Percentiles rank a stretch among this genome's conserved stretches.
Conservation (phyloP, 2,329 filamentous ascomycete genomes). For the Dactylonectria macrodidyma region DNA sequence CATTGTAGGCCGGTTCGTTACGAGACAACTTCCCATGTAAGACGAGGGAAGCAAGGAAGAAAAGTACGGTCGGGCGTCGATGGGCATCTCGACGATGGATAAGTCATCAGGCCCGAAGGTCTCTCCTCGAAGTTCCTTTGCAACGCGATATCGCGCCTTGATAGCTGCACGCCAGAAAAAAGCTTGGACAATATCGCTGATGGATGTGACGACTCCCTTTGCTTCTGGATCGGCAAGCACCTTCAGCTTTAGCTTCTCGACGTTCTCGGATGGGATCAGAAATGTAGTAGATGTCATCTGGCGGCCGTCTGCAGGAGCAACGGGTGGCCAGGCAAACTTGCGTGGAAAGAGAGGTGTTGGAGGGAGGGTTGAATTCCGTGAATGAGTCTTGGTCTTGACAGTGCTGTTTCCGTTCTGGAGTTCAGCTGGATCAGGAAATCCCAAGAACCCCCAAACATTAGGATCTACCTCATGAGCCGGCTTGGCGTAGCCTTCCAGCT, state of each 20-base stretch:
- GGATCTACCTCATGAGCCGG: slow-evolving; percentile 46
- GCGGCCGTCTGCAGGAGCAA: slow-evolving; percentile 43
- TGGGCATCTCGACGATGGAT: slow-evolving; percentile 54
- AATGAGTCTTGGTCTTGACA: not conserved
- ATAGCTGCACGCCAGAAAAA: slow-evolving; percentile 57
- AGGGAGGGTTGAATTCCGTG: slow-evolving; percentile 30
- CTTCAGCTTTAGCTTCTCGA: slow-evolving; percentile 50
- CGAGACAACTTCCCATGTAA: slow-evolving; percentile 46
- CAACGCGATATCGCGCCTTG: slow-evolving; percentile 53
- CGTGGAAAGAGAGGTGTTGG: slow-evolving; percentile 45
- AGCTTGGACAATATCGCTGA: slow-evolving; percentile 58
- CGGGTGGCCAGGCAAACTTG: slow-evolving; percentile 49
- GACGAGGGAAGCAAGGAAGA: slow-evolving; percentile 47
- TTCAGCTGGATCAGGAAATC: slow-evolving; percentile 26
- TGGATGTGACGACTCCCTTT: slow-evolving; percentile 46
- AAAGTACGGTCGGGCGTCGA: slow-evolving; percentile 50
- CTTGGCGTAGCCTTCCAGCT: slow-evolving; percentile 42
- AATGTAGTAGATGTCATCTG: slow-evolving; percentile 50
- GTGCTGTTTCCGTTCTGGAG: not conserved
- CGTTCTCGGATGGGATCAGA: slow-evolving; percentile 49
- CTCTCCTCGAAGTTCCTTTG: slow-evolving; percentile 38
- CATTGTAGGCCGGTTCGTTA: slow-evolving; percentile 8
- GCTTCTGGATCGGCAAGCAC: slow-evolving; percentile 44
- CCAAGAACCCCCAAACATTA: slow-evolving; percentile 46
- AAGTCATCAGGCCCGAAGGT: slow-evolving; percentile 40